Conservation (phyloP, 2,329 filamentous ascomycete species). For the Colletotrichum lentis region DNA sequence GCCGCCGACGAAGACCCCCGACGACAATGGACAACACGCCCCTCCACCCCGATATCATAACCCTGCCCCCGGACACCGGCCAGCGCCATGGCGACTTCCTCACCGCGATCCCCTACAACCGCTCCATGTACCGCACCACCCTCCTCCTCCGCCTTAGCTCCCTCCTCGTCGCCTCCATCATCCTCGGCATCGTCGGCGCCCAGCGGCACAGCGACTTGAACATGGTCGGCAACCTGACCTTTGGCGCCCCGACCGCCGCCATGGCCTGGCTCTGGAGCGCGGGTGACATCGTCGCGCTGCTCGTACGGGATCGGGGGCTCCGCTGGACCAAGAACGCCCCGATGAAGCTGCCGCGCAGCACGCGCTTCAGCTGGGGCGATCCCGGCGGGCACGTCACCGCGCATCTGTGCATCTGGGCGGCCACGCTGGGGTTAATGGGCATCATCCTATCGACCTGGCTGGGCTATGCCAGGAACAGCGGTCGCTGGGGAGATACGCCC, state of each 20-base stretch:
- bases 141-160: constrained; percentile 31
- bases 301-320: constrained; percentile 22
- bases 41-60: constrained; percentile 30
- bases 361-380: constrained; percentile 28
- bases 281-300: constrained; percentile 25
- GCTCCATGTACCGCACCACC: constrained; percentile 31
- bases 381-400: constrained; percentile 22
- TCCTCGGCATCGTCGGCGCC: constrained; percentile 22
- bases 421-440: constrained; percentile 5
- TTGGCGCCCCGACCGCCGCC: constrained; percentile 20
- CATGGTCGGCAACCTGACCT: neutral
- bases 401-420: constrained; percentile 30
- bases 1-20: neutral
- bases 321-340: constrained; percentile 19
- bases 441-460: constrained; percentile 1
- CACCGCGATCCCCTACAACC: constrained; percentile 36
- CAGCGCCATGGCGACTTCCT: constrained; percentile 36
- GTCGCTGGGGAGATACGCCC: neutral
- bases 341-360: constrained; percentile 1
- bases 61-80: constrained; percentile 13
- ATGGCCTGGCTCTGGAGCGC: constrained; percentile 27
- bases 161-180: constrained; percentile 16
- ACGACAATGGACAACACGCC: constrained; percentile 36
- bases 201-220: neutral
- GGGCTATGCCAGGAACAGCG: neutral